Conservation (phyloP, 192 early-diverging fungal genomes). For the Globomyces pollinis-pini region DNA sequence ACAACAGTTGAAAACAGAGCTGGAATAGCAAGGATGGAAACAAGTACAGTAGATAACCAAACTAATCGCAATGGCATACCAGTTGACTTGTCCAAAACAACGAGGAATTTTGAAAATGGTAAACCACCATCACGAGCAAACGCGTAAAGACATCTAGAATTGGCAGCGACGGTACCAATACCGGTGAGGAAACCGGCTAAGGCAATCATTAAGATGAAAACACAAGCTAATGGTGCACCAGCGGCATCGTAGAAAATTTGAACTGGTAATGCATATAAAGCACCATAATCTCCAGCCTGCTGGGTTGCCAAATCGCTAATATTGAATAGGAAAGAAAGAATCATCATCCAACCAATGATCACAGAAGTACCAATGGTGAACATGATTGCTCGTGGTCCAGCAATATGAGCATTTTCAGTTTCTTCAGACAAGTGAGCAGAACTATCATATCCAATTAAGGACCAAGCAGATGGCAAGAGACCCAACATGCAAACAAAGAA, state of each 20-base stretch:
- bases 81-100: slow-evolving; percentile 25
- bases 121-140: slow-evolving; percentile 45
- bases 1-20: slow-evolving; percentile 34
- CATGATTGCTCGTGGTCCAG: slow-evolving; percentile 29
- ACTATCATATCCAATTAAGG: slow-evolving; percentile 35
- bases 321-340: slow-evolving; percentile 27
- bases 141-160: slow-evolving; percentile 44
- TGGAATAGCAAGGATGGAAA: slow-evolving; percentile 28
- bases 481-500: slow-evolving; percentile 30
- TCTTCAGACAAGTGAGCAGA: slow-evolving; percentile 43
- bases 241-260: slow-evolving; percentile 28
- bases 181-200: slow-evolving; percentile 28
- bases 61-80: slow-evolving; percentile 36
- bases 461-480: slow-evolving; percentile 31
- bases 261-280: slow-evolving; percentile 14
- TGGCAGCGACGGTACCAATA: slow-evolving; percentile 33
- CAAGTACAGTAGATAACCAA: slow-evolving; percentile 31
- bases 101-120: slow-evolving; percentile 27
- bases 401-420: slow-evolving; percentile 29
- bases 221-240: slow-evolving; percentile 24
- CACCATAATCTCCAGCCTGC: slow-evolving; percentile 3
- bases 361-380: slow-evolving; percentile 24
- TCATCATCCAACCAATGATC: slow-evolving; percentile 28
- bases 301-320: slow-evolving; percentile 15
- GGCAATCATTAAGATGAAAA: slow-evolving; percentile 31